Evolutionary conservation across 2,329 filamentous ascomycete genomes (phyloP).

Genomic region (Ophiostoma ulmi): DNA sequence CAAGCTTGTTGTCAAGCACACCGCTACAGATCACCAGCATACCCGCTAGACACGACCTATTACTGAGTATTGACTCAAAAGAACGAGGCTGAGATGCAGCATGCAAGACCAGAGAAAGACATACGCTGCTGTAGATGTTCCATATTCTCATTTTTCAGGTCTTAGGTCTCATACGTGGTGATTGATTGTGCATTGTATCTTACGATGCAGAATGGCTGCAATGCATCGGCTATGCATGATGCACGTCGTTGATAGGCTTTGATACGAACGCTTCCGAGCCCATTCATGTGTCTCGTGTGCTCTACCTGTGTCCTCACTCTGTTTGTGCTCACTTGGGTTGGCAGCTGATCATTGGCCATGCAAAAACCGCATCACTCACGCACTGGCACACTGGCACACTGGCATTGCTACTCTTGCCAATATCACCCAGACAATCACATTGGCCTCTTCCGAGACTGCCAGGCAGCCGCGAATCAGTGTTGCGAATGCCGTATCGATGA

Average conservation of each 20-base stretch:
- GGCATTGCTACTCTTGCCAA: not conserved
- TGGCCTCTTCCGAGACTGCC: not conserved
- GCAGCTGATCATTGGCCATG: too few species aligned
- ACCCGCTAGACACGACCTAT: not conserved
- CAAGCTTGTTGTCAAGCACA: not conserved
- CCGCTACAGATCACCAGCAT: conserved; percentile 10
- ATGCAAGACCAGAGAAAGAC: too few species aligned
- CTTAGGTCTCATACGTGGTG: too few species aligned
- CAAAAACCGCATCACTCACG: too few species aligned
- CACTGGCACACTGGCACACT: too few species aligned
- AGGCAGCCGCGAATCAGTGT: not conserved
- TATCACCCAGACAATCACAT: not conserved
- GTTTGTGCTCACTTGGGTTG: too few species aligned
- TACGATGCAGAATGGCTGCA: not conserved
- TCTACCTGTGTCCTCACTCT: too few species aligned
- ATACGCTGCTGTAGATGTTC: too few species aligned
- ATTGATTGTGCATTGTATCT: not conserved
- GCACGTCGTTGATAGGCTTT: not conserved
- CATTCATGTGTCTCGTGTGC: not conserved
- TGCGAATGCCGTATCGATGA: not conserved
- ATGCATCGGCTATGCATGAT: not conserved
- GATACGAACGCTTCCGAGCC: not conserved
- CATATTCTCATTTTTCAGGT: too few species aligned
- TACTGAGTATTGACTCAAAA: not conserved
- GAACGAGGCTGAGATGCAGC: not conserved